Conservation (phyloP, 176 grass and related monocot genomes). For the Musa troglodytarum region DNA sequence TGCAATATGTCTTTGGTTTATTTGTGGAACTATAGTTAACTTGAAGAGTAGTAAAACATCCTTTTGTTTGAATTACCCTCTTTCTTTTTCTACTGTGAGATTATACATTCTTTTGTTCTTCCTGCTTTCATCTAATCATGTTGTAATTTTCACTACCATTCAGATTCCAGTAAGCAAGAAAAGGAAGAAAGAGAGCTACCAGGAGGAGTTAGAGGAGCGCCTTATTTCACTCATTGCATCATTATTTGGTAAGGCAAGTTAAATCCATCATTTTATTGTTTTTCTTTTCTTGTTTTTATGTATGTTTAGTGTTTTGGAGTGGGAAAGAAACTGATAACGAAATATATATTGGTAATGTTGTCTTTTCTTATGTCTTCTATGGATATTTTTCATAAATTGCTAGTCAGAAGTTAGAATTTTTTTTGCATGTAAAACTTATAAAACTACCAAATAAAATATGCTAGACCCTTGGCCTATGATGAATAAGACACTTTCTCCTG, state of each 20-base stretch:
- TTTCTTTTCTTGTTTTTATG: too few species aligned
- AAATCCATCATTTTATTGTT: background rate
- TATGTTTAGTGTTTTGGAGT: background rate
- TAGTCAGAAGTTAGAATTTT: too few species aligned
- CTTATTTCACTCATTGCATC: constrained; percentile 90
- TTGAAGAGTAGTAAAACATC: background rate
- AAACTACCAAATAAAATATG: too few species aligned
- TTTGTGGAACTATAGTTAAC: background rate
- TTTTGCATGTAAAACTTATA: too few species aligned
- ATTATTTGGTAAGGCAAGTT: constrained; percentile 90
- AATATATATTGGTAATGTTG: background rate
- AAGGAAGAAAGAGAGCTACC: constrained; percentile 75
- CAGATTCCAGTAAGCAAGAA: constrained; percentile 85
- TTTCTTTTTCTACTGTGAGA: background rate
- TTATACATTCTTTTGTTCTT: background rate
- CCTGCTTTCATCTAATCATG: background rate
- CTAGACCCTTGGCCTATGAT: too few species aligned
- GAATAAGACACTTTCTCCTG: too few species aligned
- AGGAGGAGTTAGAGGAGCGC: constrained; percentile 87
- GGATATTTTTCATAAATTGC: background rate
- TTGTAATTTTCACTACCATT: constrained; percentile 3
- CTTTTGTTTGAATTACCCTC: background rate
- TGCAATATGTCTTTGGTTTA: background rate
- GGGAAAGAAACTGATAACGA: background rate
- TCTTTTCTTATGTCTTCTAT: background rate